Base-by-base conservation (phyloP, 352 stramenopile species). In the Peronospora tabacina region DNA sequence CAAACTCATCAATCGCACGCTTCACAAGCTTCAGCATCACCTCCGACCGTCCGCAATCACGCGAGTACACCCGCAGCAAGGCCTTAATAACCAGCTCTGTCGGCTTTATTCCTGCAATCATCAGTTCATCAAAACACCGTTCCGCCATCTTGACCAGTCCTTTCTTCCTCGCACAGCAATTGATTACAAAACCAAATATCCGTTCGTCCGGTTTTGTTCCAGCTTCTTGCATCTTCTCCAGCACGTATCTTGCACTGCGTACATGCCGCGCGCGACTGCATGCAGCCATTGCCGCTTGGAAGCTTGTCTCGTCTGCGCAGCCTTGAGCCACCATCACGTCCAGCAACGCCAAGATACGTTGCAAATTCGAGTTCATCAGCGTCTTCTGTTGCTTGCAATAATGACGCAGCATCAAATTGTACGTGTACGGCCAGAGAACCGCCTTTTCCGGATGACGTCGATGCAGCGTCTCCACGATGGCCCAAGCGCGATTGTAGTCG, bases 261-360 rank as follows among this genome's bases (percentile, higher is more conserved):
- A 88, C 22, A 49, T 80, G 57, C 7, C 68, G 52, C 7, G 52
- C 51, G 7, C 68, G 66, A 45, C 75, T 82, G 45, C 76, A 90
- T 26, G 69, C 75, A 46, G 77, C 76, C 30, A 90, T 70, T n/a
- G 57, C 75, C 12, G 80, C 80, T 52, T 90, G 71, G 44, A 87
- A 87, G 46, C 70, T 83, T 33, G 69, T 63, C 20, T 61, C 48
- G 28, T 68, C 66, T 8, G 68, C 72, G 29, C 70, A 66, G 2
- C 64, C 36, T 30, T 64, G 55, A 13, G 24, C 37, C 24, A 71
- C 49, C 68, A 90, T 82, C 7, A 68, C 52, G 29, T 85, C 61
- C 13, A 90, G 41, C 3, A 90, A 36, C 29, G 41, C 22, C 24
- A 90, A 43, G 42, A 75, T 74, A 5, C 57, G 64, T n/a, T 51